Conservation (phyloP, 495 filamentous ascomycete genomes). For the Neurospora terricola region DNA sequence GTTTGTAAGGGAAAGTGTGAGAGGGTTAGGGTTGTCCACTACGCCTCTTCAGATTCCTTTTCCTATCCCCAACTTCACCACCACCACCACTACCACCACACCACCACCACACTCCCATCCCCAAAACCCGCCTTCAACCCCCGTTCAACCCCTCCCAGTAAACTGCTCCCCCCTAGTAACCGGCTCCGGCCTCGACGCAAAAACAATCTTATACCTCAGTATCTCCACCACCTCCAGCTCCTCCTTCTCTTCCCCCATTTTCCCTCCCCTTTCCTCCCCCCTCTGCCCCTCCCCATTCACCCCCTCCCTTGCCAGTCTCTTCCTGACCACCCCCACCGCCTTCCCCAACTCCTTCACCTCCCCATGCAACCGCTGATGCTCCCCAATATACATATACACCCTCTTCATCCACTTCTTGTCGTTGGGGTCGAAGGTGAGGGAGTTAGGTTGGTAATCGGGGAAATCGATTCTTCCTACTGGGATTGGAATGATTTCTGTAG, state of each 20-base stretch:
- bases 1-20: not conserved
- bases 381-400: conserved; percentile 78
- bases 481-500: conserved; percentile 28
- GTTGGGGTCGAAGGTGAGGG: conserved; percentile 22
- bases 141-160: not conserved
- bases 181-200: conserved; percentile 80
- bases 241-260: conserved; percentile 11
- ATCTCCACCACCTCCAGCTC: conserved; percentile 66
- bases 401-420: conserved; percentile 73
- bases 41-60: not conserved
- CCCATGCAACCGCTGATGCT: conserved; percentile 81
- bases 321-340: conserved; percentile 65
- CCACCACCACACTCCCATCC: not conserved
- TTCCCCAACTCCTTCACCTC: conserved; percentile 78
- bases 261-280: conserved; percentile 1
- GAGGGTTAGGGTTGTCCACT: not conserved
- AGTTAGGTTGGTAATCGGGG: conserved; percentile 53
- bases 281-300: too few relatives aligned
- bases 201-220: conserved; percentile 80
- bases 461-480: conserved; percentile 69
- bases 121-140: not conserved
- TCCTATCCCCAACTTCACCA: not conserved
- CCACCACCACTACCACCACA: not conserved
- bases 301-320: too few relatives aligned
- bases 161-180: conserved; percentile 32